These are phyloP conservation scores for Saccharum officinarum DNA, from an alignment of 176 grass and related monocot genomes.

Conservation along the genomic window DNA sequence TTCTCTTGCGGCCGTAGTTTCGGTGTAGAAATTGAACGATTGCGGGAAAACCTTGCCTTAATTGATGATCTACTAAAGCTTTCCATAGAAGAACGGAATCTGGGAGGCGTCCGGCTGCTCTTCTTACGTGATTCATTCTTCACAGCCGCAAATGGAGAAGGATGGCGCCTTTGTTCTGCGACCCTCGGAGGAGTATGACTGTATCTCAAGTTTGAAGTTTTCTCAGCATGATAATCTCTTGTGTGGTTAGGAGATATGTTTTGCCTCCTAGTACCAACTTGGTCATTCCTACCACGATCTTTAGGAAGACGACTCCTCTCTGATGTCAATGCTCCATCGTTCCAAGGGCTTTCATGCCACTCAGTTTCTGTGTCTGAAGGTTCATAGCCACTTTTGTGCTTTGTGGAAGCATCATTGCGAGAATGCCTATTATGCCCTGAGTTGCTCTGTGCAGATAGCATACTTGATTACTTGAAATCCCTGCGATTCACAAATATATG, in stretches of 20 bases:
- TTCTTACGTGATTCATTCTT: constrained; percentile 44
- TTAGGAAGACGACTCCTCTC: constrained; percentile 36
- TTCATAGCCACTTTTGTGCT: constrained; percentile 66
- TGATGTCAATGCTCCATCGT: constrained; percentile 51
- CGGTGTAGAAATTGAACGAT: constrained; percentile 52
- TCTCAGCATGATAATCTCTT: constrained; percentile 32
- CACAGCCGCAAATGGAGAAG: constrained; percentile 33
- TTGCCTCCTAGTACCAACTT: constrained; percentile 43
- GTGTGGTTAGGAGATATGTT: constrained; percentile 45
- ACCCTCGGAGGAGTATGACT: constrained; percentile 46
- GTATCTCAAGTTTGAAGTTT: constrained; percentile 44
- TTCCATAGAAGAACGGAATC: constrained; percentile 41
- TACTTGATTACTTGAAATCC: constrained; percentile 35
- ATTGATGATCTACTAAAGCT: constrained; percentile 42
- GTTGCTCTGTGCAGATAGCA: constrained; percentile 43
- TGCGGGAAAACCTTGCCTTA: constrained; percentile 44
- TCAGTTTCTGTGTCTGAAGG: constrained; percentile 80
- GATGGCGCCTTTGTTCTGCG: constrained; percentile 36
- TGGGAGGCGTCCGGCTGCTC: constrained; percentile 52
- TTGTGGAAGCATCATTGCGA: constrained; percentile 32
- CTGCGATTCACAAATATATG: constrained; percentile 17
- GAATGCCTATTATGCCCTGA: constrained; percentile 32
- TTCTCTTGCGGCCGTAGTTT: constrained; percentile 44
- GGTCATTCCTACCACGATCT: constrained; percentile 42
- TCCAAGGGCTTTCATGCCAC: constrained; percentile 81